These are phyloP conservation scores for Lachancea mirantina DNA, from an alignment of 805 yeast genomes.

Conservation along the genomic window DNA sequence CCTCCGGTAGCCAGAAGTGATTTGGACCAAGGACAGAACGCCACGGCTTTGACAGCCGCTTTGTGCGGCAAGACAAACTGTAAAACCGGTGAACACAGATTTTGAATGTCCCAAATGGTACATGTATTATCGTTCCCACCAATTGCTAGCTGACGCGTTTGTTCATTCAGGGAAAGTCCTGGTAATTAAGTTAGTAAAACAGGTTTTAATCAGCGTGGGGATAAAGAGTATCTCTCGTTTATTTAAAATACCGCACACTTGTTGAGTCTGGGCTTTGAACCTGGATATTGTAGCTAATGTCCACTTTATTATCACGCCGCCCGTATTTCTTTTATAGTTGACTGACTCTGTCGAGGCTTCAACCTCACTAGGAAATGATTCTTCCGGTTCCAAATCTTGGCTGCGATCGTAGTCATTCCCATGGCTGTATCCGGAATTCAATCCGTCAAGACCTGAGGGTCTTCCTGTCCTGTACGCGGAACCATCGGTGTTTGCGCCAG, in stretches of 20 bases:
- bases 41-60: conserved; percentile 87
- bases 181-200: conserved; percentile 8
- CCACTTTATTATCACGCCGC: not conserved
- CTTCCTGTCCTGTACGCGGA: too few species aligned
- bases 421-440: not conserved
- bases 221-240: not conserved
- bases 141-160: conserved; percentile 53
- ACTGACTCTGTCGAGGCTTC: not conserved
- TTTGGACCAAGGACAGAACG: conserved; percentile 87
- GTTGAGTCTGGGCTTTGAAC: conserved; percentile 47
- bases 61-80: conserved; percentile 51
- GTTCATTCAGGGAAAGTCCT: conserved; percentile 53
- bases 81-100: conserved; percentile 36
- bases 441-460: too few species aligned
- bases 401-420: not conserved
- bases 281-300: conserved; percentile 12
- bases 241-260: conserved; percentile 45
- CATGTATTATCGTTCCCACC: conserved; percentile 85
- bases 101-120: conserved; percentile 62
- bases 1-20: conserved; percentile 84
- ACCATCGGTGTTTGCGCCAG: too few species aligned
- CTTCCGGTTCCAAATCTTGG: not conserved
- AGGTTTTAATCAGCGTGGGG: not conserved
- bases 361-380: not conserved
- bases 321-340: not conserved